phyloP scores from a whole-genome alignment of 2,329 filamentous ascomycete genomes.

The Stagonosporopsis tanaceti region DNA sequence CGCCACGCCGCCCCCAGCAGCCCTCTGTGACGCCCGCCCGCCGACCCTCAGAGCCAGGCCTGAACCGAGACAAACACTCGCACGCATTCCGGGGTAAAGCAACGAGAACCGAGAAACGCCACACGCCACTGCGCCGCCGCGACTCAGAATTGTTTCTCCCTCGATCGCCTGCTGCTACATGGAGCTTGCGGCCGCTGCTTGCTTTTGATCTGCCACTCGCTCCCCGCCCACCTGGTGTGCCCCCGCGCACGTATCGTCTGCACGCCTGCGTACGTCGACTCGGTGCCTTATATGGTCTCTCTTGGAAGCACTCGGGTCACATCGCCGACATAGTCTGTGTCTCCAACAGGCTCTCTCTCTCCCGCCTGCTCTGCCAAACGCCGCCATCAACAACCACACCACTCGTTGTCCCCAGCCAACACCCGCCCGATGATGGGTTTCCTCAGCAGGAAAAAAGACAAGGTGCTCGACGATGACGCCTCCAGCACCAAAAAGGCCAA shows the following conservation, averaged over 20 bases:
- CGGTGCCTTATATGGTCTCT: conserved; percentile 8
- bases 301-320: conserved; percentile 20
- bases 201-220: conserved; percentile 20
- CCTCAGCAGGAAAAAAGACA: conserved; percentile 71
- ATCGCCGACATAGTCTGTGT: conserved; percentile 26
- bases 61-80: conserved; percentile 8
- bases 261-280: not conserved
- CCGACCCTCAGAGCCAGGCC: conserved; percentile 5
- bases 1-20: not conserved
- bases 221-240: conserved; percentile 1
- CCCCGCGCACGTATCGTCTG: not conserved
- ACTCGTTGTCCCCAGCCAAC: too few species aligned
- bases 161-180: conserved; percentile 32
- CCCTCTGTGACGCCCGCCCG: conserved; percentile 1
- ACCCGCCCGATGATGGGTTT: conserved; percentile 74
- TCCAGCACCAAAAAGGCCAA: conserved; percentile 47
- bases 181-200: conserved; percentile 35
- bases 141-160: conserved; percentile 19
- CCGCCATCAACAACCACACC: conserved; percentile 10
- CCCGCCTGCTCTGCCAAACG: conserved; percentile 18
- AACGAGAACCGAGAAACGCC: not conserved
- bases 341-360: conserved; percentile 23
- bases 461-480: conserved; percentile 42
- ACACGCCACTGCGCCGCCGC: conserved; percentile 3
- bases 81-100: conserved; percentile 10